Evolutionary conservation across 2,329 filamentous ascomycete genomes (phyloP), one percentile per base, ranked within the genome.

Genomic region (Penicillium vulpinum): DNA sequence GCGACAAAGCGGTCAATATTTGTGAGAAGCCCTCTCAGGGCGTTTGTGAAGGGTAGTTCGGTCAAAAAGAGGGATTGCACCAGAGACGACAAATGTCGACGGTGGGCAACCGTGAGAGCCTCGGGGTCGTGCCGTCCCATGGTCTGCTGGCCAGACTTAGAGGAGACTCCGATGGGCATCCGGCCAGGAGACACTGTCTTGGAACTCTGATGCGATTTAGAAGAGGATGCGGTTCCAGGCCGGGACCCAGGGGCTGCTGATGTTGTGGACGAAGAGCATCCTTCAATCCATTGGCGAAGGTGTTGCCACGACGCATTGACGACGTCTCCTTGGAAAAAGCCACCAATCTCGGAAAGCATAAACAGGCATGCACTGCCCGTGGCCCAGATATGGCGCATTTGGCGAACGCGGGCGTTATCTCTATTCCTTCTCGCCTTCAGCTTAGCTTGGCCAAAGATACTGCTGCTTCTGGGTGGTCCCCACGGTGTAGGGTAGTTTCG

Each of bases 311-410:
- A 87, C 31, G 87, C 87, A 58, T 87, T 85, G 15, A 97, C 88
- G 7, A 97, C 88, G 69, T 96, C 92, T 1, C 90, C 91, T 72
- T 97, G 93, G 43, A 97, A 86, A 67, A 96, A 97, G 3, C 86
- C 86, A 63, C 93, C 89, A 15, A 91, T 88, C 71, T 97, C 92
- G 0, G 90, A 91, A 4, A 97, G 80, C 64, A 97, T 89, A 76
- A 96, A 97, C 4, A 96, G 85, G 1, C 91, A 88, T 2, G 92
- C 90, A 68, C 90, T 92, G 64, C 89, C 88, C 0, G 91, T 95
- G 0, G 92, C 93, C 94, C 94, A 99, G 0, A 93, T 84, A 61
- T 87, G 88, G 16, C 94, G 86, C 82, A 96, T 89, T 0, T 84
- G 82, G 33, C 81, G 80, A 5, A 84, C 82, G 18, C 93, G 83